A percentile compares a stretch with the other conserved stretches of the same genome.
phyloP scores from a whole-genome alignment of 2,329 filamentous ascomycete genomes.

The Emmonsiellopsis sp. region DNA sequence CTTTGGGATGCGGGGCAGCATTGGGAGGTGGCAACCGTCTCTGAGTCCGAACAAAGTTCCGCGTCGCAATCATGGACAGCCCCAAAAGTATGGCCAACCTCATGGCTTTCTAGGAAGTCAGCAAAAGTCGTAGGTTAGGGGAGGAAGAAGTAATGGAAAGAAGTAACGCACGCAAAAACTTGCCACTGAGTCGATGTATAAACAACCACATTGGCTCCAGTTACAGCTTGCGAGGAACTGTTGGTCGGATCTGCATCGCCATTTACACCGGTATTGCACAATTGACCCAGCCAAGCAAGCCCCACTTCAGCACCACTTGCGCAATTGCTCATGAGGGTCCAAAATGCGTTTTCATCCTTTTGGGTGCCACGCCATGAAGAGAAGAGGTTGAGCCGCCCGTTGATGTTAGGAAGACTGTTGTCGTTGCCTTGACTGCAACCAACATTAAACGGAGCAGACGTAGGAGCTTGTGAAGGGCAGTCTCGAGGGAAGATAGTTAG shows the following conservation, averaged over 20 bases:
- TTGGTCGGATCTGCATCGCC: slow-evolving; percentile 5
- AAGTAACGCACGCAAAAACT: slow-evolving; percentile 58
- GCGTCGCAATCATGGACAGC: slow-evolving; percentile 85
- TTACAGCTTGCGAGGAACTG: slow-evolving; percentile 55
- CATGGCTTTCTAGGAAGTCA: slow-evolving; percentile 44
- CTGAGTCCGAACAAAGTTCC: slow-evolving; percentile 56
- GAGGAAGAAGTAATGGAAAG: background rate
- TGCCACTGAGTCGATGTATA: slow-evolving; percentile 80
- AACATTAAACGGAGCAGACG: slow-evolving; percentile 74
- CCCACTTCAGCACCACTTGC: slow-evolving; percentile 74
- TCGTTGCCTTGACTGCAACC: slow-evolving; percentile 44
- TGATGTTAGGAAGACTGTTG: slow-evolving; percentile 52
- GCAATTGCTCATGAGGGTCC: slow-evolving; percentile 78
- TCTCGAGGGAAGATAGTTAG: slow-evolving; percentile 64
- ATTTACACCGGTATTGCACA: slow-evolving; percentile 43
- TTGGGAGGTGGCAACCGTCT: slow-evolving; percentile 50
- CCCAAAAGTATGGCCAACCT: slow-evolving; percentile 87
- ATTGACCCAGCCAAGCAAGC: slow-evolving; percentile 80
- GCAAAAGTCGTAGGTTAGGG: background rate
- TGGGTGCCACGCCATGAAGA: slow-evolving; percentile 76
- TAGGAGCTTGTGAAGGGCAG: slow-evolving; percentile 63
- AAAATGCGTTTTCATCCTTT: slow-evolving; percentile 77
- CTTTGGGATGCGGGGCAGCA: slow-evolving; percentile 69
- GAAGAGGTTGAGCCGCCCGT: slow-evolving; percentile 74
- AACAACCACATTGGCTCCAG: slow-evolving; percentile 81